Evolutionary conservation across 306 rosid genomes (phyloP).

Genomic region (Myrica gale): DNA sequence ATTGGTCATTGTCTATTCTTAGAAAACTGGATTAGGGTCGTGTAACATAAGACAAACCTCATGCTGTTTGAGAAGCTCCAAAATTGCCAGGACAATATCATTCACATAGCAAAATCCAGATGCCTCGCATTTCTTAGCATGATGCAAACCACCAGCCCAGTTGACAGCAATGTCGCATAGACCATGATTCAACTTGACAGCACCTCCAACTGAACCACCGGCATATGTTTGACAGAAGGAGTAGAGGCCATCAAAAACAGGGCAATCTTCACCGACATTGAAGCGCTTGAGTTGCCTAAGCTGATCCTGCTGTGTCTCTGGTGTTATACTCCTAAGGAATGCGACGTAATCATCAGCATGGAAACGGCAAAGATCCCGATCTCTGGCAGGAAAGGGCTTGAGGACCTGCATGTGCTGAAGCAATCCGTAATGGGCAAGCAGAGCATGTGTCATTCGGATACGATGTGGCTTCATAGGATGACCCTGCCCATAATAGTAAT

Average conservation of each 20-base stretch:
- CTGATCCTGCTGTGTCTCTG: conserved; percentile 88
- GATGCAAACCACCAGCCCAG: conserved; percentile 90
- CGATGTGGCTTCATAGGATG: conserved; percentile 98
- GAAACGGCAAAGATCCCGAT: conserved; percentile 77
- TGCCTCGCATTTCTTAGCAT: conserved; percentile 90
- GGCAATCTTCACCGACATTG: conserved; percentile 90
- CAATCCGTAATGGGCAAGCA: conserved; percentile 80
- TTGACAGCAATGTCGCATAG: conserved; percentile 80
- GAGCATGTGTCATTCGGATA: conserved; percentile 85
- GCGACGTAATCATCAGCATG: conserved; percentile 87
- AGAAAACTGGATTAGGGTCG: conserved; percentile 6
- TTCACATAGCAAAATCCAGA: conserved; percentile 89
- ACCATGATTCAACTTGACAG: conserved; percentile 75
- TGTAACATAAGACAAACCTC: conserved; percentile 47
- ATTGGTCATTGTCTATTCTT: not conserved
- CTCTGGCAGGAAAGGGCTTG: conserved; percentile 89
- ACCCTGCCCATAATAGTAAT: conserved; percentile 89
- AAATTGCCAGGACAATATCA: conserved; percentile 75
- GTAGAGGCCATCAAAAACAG: conserved; percentile 83
- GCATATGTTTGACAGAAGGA: conserved; percentile 84
- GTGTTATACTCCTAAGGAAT: conserved; percentile 73
- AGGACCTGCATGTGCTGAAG: conserved; percentile 86
- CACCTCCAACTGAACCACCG: conserved; percentile 95
- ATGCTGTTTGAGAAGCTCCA: conserved; percentile 80
- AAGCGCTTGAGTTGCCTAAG: conserved; percentile 82